Percentiles rank a stretch among this genome's conserved stretches.
Conservation (phyloP, 2,329 filamentous ascomycete species). For the Cladophialophora yegresii region DNA sequence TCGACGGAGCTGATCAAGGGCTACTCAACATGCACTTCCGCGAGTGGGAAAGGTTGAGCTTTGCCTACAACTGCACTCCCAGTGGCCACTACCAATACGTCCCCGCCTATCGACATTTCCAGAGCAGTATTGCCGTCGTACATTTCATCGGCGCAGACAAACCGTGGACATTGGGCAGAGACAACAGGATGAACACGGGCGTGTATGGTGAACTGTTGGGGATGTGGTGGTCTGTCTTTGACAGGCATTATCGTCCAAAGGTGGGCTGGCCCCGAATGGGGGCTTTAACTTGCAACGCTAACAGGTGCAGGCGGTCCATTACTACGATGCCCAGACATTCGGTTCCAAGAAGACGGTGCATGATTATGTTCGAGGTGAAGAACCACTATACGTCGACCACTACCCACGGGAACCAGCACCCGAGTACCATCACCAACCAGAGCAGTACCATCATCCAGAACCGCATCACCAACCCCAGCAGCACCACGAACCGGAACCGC, state of each 20-base stretch:
- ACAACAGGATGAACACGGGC: slow-evolving; percentile 56
- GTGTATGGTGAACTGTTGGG: slow-evolving; percentile 82
- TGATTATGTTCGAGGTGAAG: slow-evolving; percentile 50
- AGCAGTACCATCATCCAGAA: background rate
- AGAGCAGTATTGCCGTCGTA: slow-evolving; percentile 82
- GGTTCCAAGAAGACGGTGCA: slow-evolving; percentile 40
- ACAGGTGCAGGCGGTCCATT: slow-evolving; percentile 18
- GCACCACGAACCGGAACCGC: background rate
- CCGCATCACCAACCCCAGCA: slow-evolving; percentile 4
- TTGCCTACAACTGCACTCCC: slow-evolving; percentile 95
- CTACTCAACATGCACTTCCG: slow-evolving; percentile 92
- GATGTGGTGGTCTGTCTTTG: slow-evolving; percentile 93
- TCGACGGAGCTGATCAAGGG: slow-evolving; percentile 95
- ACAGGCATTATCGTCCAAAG: slow-evolving; percentile 68
- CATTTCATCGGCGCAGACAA: slow-evolving; percentile 94
- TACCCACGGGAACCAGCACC: slow-evolving; percentile 18
- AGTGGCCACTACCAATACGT: slow-evolving; percentile 97
- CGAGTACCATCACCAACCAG: background rate
- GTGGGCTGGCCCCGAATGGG: background rate
- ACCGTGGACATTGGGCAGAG: slow-evolving; percentile 74
- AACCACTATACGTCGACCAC: slow-evolving; percentile 43
- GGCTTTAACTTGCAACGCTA: background rate
- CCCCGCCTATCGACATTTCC: slow-evolving; percentile 90
- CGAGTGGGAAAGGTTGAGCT: slow-evolving; percentile 83
- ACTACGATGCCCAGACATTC: slow-evolving; percentile 26